phyloP scores from a whole-genome alignment of 2,329 filamentous ascomycete genomes.

The Fusarium annulatum region DNA sequence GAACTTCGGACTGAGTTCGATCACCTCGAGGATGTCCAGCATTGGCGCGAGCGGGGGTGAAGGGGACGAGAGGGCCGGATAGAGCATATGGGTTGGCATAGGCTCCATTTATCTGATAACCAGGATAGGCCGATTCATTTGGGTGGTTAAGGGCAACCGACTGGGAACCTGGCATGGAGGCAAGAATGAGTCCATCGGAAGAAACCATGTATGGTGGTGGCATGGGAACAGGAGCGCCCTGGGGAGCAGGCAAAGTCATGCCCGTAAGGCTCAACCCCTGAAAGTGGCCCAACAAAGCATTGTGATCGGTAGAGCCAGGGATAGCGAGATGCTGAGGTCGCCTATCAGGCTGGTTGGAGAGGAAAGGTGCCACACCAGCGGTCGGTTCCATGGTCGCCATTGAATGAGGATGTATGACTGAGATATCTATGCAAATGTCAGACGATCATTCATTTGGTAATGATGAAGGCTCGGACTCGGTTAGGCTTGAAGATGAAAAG shows the following conservation, averaged over 20 bases:
- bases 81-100: conserved; percentile 53
- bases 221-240: conserved; percentile 49
- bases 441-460: not conserved
- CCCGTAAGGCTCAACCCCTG: conserved; percentile 53
- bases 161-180: conserved; percentile 50
- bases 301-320: conserved; percentile 48
- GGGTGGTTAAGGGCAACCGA: conserved; percentile 51
- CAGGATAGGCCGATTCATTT: conserved; percentile 49
- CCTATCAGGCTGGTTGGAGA: conserved; percentile 46
- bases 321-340: conserved; percentile 46
- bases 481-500: not conserved
- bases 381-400: conserved; percentile 52
- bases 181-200: conserved; percentile 54
- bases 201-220: conserved; percentile 52
- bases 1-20: conserved; percentile 64
- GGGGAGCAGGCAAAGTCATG: conserved; percentile 48
- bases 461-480: not conserved
- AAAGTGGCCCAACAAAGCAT: conserved; percentile 50
- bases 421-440: conserved; percentile 28
- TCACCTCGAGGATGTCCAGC: conserved; percentile 60
- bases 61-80: conserved; percentile 58
- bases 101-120: conserved; percentile 49
- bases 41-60: conserved; percentile 62
- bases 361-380: conserved; percentile 48
- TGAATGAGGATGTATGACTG: conserved; percentile 51